A percentile compares a stretch with the other conserved stretches of the same genome.
Conservation (phyloP, 2,329 filamentous ascomycete genomes). For the Chaetomium sp. region DNA sequence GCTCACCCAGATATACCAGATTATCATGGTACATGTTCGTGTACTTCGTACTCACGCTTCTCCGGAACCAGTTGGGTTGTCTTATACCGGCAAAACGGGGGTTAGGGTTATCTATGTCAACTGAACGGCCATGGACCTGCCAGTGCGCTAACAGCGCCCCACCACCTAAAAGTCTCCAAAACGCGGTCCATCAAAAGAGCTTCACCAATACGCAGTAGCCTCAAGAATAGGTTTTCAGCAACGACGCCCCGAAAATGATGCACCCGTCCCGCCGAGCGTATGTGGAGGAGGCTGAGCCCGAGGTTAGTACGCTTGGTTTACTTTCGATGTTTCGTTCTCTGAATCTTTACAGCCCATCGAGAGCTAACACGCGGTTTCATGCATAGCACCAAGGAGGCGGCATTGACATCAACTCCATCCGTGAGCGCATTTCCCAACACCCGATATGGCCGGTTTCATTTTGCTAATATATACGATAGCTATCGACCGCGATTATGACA, state of each 20-base stretch:
- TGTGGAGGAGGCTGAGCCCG: constrained; percentile 72
- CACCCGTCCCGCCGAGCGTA: constrained; percentile 90
- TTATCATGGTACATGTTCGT: no score
- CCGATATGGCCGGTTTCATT: background rate
- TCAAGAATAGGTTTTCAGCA: background rate
- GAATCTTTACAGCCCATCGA: constrained; percentile 16
- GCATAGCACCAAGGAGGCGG: constrained; percentile 30
- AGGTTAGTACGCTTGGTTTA: constrained; percentile 44
- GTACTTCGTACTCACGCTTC: no score
- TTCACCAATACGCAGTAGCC: background rate
- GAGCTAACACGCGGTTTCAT: constrained; percentile 24
- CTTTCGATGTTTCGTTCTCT: background rate
- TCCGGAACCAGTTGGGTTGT: no score
- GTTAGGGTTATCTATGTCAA: background rate
- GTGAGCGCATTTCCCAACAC: constrained; percentile 23
- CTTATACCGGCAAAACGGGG: no score
- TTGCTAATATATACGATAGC: constrained; percentile 23
- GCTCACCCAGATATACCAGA: no score
- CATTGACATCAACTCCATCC: constrained; percentile 45
- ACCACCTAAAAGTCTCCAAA: background rate
- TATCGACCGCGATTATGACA: constrained; percentile 76
- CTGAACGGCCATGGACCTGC: background rate
- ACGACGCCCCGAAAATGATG: constrained; percentile 45
- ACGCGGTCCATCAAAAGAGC: background rate
- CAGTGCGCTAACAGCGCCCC: background rate